Evolutionary conservation across 768 basidiomycete species (phyloP), one percentile per base, ranked within the genome.

Genomic region (Mycena rebaudengoi): DNA sequence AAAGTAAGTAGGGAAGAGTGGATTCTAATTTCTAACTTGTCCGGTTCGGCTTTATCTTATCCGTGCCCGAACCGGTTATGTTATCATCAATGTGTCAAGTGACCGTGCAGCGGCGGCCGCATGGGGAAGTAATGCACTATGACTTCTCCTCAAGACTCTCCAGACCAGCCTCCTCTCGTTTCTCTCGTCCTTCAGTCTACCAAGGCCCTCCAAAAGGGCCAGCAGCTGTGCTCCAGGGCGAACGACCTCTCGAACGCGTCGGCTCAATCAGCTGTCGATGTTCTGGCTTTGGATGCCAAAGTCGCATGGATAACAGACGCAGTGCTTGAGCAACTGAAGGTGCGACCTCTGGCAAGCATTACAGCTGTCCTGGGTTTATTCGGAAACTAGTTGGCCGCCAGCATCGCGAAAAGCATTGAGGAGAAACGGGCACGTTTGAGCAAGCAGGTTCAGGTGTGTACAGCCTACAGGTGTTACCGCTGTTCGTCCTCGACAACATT

Each of bases 161-260:
- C 72, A 5, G 83, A 85, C 52, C 85, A 86, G 56, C 84, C 89
- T 4, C 86, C 91, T 63, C 86, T 94, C 21, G 85, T 91, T 32
- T 87, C 91, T 23, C 86, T 95, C 11, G 91, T 92, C 12, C 79
- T 91, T 1, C 89, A 92, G 69, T 94, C 93, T 2, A 91, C 94
- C 82, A 91, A 91, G 69, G 93, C 91, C 0, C 83, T 95, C 3
- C 88, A 92, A 65, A 86, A 89, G 37, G 93, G 92, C 1, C 85
- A 94, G 77, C 84, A 88, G 50, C 82, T 95, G 6, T 95, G 94
- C 70, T 85, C 85, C 1, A 82, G 80, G 33, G 91, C 93, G 2
- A 87, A 90, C 69, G 69, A 75, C 1, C 76, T 89, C 21, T 86
- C 91, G n/a, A 86, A 86, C 65, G 78, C 82, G 41, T 92, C 93